A percentile compares a stretch with the other conserved stretches of the same genome.
Evolutionary conservation across 352 stramenopile genomes (phyloP).

Genomic region (Phytophthora lateralis): DNA sequence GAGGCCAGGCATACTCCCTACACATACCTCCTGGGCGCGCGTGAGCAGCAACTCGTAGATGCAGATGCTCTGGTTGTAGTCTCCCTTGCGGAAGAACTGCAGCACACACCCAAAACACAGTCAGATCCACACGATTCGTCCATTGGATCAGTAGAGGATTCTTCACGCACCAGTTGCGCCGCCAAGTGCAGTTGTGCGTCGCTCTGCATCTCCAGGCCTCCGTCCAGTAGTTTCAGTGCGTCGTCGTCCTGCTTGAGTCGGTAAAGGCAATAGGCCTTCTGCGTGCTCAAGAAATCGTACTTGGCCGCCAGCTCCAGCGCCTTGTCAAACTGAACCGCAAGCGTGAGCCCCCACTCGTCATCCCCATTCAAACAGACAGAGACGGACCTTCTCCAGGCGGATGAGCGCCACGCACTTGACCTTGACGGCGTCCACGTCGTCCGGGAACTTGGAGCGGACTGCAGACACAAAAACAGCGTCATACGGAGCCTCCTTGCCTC

Average conservation of each 20-base stretch:
- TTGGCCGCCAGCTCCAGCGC: constrained; percentile 77
- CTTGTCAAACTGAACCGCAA: constrained; percentile 72
- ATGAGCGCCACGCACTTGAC: constrained; percentile 87
- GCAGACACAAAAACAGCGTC: constrained; percentile 2
- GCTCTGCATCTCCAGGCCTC: constrained; percentile 37
- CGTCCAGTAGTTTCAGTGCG: constrained; percentile 49
- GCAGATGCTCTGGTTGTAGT: constrained; percentile 67
- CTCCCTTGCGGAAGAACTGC: constrained; percentile 70
- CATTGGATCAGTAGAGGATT: background rate
- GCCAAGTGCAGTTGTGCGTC: constrained; percentile 66
- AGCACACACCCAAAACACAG: constrained; percentile 5
- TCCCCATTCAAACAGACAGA: background rate
- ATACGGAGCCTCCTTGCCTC: constrained; percentile 5
- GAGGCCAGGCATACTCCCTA: background rate
- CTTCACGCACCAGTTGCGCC: constrained; percentile 59
- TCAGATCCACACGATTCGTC: constrained; percentile 7
- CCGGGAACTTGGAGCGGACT: constrained; percentile 77
- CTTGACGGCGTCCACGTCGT: constrained; percentile 79
- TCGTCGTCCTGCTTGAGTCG: constrained; percentile 80
- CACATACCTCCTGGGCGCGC: constrained; percentile 38
- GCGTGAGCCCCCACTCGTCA: constrained; percentile 3
- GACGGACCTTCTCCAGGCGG: constrained; percentile 69
- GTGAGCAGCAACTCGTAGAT: constrained; percentile 80
- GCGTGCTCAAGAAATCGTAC: constrained; percentile 65
- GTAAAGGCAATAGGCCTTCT: constrained; percentile 85